Conservation (phyloP, 768 basidiomycete genomes). For the Suillus plorans region DNA sequence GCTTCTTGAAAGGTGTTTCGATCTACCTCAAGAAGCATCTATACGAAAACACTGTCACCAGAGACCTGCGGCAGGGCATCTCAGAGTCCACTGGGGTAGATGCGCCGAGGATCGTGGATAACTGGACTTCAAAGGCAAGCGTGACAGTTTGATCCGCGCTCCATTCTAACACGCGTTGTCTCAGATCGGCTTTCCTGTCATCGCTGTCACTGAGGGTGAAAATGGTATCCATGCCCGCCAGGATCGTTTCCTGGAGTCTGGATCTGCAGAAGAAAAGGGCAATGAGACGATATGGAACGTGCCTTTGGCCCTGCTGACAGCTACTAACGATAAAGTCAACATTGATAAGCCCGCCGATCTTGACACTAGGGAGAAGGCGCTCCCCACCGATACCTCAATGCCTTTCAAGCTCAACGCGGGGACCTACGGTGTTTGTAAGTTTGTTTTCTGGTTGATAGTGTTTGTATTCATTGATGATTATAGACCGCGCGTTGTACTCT, state of each 20-base stretch:
- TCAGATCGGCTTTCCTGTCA: conserved; percentile 81
- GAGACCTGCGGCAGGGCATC: conserved; percentile 88
- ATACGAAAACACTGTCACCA: conserved; percentile 82
- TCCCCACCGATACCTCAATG: conserved; percentile 71
- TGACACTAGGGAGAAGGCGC: conserved; percentile 62
- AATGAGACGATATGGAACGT: conserved; percentile 84
- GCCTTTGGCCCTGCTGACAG: conserved; percentile 27
- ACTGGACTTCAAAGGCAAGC: conserved; percentile 81
- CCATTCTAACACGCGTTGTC: neutral
- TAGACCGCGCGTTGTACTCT: conserved; percentile 85
- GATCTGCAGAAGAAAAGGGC: conserved; percentile 73
- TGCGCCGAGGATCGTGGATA: conserved; percentile 79
- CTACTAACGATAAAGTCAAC: conserved; percentile 51
- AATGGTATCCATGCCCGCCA: conserved; percentile 79
- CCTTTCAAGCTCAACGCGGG: conserved; percentile 90
- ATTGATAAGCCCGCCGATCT: conserved; percentile 68
- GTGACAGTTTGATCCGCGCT: neutral
- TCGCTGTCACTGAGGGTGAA: conserved; percentile 77
- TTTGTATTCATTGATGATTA: conserved; percentile 9
- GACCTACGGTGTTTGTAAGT: conserved; percentile 86
- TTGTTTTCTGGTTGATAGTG: neutral
- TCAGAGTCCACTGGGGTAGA: conserved; percentile 70
- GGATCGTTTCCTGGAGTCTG: conserved; percentile 90
- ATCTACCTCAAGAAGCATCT: conserved; percentile 88
- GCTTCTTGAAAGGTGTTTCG: conserved; percentile 85